Conservation (phyloP, 2,329 filamentous ascomycete species). For the Sclerotinia nivalis region DNA sequence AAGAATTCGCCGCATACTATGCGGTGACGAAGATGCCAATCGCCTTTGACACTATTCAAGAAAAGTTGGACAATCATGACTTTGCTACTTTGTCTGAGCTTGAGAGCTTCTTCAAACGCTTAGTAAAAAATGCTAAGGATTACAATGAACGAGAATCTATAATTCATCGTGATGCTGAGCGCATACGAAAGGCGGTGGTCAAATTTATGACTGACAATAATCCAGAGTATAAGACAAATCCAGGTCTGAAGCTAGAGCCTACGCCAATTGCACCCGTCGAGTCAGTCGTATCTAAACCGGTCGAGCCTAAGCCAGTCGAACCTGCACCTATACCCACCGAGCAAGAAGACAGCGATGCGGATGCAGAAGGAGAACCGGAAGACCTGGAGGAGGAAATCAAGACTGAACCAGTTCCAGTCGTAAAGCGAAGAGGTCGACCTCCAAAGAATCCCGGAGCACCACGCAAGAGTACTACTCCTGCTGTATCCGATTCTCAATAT, state of each 20-base stretch:
- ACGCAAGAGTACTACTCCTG: slow-evolving; percentile 44
- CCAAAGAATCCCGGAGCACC: slow-evolving; percentile 38
- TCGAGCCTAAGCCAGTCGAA: not conserved
- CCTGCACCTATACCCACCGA: slow-evolving; percentile 54
- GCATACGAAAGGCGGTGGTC: slow-evolving; percentile 80
- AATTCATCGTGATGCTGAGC: slow-evolving; percentile 81
- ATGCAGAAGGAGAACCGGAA: slow-evolving; percentile 41
- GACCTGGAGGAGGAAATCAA: slow-evolving; percentile 39
- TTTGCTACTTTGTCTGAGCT: slow-evolving; percentile 72
- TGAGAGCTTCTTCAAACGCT: slow-evolving; percentile 83
- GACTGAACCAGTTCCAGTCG: slow-evolving; percentile 26
- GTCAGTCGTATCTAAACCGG: not conserved
- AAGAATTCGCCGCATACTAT: slow-evolving; percentile 73
- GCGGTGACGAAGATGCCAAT: slow-evolving; percentile 74
- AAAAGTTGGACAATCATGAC: slow-evolving; percentile 66
- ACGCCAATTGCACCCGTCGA: slow-evolving; percentile 45
- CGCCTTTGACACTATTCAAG: slow-evolving; percentile 74
- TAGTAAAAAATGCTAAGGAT: slow-evolving; percentile 84
- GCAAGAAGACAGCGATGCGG: slow-evolving; percentile 46
- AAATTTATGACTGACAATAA: slow-evolving; percentile 88
- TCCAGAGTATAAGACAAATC: slow-evolving; percentile 70
- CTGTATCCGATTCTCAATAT: slow-evolving; percentile 55
- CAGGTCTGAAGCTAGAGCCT: slow-evolving; percentile 68
- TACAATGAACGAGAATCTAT: slow-evolving; percentile 73
- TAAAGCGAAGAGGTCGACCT: slow-evolving; percentile 34